Evolutionary conservation across 169 alveolate species (phyloP).

Genomic region (Cryptosporidium sp.): DNA sequence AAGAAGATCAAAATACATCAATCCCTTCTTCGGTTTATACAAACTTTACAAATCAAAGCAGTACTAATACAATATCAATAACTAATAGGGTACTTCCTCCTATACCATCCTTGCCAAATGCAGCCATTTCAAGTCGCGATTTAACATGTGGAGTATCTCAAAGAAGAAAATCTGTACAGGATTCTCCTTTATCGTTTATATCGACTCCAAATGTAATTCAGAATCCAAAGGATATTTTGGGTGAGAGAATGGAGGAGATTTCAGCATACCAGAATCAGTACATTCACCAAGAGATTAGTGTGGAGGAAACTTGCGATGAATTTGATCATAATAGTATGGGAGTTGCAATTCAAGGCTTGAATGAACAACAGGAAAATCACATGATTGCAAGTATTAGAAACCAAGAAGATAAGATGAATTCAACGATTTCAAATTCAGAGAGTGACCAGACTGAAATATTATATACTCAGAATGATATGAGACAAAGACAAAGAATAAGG

Average conservation of each 20-base stretch:
- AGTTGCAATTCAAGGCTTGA: background rate
- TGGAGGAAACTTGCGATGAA: background rate
- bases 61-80: background rate
- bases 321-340: background rate
- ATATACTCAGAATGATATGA: slow-evolving; percentile 40
- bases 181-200: slow-evolving; percentile 11
- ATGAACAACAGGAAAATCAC: background rate
- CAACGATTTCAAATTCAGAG: slow-evolving; percentile 52
- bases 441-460: slow-evolving; percentile 40
- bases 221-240: background rate
- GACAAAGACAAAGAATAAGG: slow-evolving; percentile 66
- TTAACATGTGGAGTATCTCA: background rate
- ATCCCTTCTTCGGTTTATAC: slow-evolving; percentile 10
- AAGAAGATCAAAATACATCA: background rate
- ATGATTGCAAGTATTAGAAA: background rate
- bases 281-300: background rate
- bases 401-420: slow-evolving; percentile 17
- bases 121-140: slow-evolving; percentile 7
- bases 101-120: slow-evolving; percentile 38
- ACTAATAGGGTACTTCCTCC: slow-evolving; percentile 16
- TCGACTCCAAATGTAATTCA: slow-evolving; percentile 15
- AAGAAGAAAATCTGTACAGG: background rate
- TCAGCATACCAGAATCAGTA: background rate
- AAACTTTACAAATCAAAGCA: background rate
- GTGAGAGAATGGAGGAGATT: background rate